Evolutionary conservation across 805 yeast genomes (phyloP), one percentile per base, ranked within the genome.

Genomic region (Candida pseudofarinosa): DNA sequence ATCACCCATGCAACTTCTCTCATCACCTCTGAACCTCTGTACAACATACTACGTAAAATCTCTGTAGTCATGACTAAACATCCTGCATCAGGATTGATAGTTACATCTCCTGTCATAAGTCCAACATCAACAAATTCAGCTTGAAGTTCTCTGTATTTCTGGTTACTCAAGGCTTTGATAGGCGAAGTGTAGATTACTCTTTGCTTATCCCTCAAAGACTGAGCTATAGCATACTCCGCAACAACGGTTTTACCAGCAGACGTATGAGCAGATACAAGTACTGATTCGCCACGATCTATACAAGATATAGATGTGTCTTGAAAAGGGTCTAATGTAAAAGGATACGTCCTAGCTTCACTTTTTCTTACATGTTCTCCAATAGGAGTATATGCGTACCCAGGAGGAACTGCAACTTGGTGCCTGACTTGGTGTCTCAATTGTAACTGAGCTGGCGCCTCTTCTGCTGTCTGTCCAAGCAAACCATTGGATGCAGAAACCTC

Each of bases 41-140:
- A 93, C 35, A 93, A 76, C 99, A 93, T 93, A 45, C 95, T 84
- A 58, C 99, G 73, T 56, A 93, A 73, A 83, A 93, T 95, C 67
- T 93, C 99, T 0, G 99, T 93, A 16, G 99, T 93, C 99, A 93
- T 93, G 39, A 93, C 97, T 51, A 93, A 73, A 72, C 99, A 93
- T 35, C 95, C 91, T 3, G 99, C 99, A 55, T 91, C 97, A 3
- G 98, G 98, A 56, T 93, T 93, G 51, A 93, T 93, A 19, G 97
- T 91, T 36, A 93, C 97, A 75, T 93, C 99, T 63, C 99, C 99
- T 10, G 99, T 93, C 95, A 93, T 93, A 47, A 93, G 76, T 39
- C 99, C 99, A 23, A 93, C 98, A 62, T 93, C 98, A 17, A 93
- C 91, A 71, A 93, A 88, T 56, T 90, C 96, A 2, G 96, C 95